A percentile compares a stretch with the other conserved stretches of the same genome.
These are phyloP conservation scores for Halocafeteria seosinensis DNA, from an alignment of 108 stramenopile species.

Conservation along the genomic window DNA sequence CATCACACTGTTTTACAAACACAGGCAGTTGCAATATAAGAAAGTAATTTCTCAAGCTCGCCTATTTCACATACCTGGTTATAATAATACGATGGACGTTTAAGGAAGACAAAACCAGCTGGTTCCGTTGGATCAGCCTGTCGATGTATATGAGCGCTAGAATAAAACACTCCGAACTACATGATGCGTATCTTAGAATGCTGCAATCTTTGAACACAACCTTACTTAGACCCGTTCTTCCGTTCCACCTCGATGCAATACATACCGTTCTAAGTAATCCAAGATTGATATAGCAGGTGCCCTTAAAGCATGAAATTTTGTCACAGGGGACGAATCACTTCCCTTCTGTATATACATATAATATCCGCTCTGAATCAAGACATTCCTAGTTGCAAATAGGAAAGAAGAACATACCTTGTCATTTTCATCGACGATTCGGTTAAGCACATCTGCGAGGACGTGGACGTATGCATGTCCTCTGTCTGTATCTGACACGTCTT, in stretches of 20 bases:
- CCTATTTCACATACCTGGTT: conserved; percentile 39
- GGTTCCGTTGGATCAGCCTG: conserved; percentile 74
- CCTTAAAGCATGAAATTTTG: conserved; percentile 81
- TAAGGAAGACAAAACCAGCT: conserved; percentile 69
- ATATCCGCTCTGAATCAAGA: neutral
- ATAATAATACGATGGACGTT: conserved; percentile 92
- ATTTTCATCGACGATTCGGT: neutral
- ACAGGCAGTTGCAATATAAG: neutral
- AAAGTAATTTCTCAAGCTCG: no score
- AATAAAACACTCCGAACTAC: conserved; percentile 87
- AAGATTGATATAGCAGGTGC: conserved; percentile 70
- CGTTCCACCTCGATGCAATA: neutral
- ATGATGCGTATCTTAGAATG: conserved; percentile 82
- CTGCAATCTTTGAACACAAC: neutral
- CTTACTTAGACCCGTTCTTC: neutral
- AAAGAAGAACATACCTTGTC: no score
- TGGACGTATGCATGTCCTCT: neutral
- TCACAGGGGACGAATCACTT: no score
- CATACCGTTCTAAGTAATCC: conserved; percentile 62
- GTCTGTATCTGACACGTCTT: no score
- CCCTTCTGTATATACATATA: no score
- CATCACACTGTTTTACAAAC: conserved; percentile 40
- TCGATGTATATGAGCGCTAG: conserved; percentile 94
- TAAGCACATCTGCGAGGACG: neutral
- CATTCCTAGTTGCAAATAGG: no score